Conservation (phyloP, 129 eudicot genomes). For the Flaveria bidentis region DNA sequence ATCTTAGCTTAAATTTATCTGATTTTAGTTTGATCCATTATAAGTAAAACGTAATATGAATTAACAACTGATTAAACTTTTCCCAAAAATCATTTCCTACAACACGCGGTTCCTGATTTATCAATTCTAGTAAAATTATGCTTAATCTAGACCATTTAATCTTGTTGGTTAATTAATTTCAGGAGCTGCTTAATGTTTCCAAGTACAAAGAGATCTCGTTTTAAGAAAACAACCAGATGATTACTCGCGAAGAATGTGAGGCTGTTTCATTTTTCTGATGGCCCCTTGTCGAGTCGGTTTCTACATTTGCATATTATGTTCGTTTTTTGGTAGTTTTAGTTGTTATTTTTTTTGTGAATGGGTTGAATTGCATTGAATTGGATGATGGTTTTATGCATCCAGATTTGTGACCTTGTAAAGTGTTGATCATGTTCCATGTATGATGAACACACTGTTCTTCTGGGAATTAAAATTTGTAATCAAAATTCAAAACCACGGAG, state of each 20-base stretch:
- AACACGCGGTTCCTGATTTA: background rate
- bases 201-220: conserved; percentile 38
- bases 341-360: conserved; percentile 5
- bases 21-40: background rate
- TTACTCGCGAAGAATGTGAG: conserved; percentile 33
- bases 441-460: conserved; percentile 38
- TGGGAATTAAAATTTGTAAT: conserved; percentile 23
- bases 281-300: conserved; percentile 38
- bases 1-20: background rate
- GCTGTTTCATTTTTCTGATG: conserved; percentile 37
- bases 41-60: too few species aligned
- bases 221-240: conserved; percentile 19
- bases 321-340: conserved; percentile 22
- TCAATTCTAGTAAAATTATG: background rate
- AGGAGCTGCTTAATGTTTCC: conserved; percentile 42
- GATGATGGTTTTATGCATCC: conserved; percentile 34
- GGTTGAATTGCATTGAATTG: conserved; percentile 24
- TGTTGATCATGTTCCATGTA: conserved; percentile 24
- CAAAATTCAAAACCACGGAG: conserved; percentile 1
- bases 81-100: too few species aligned
- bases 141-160: background rate
- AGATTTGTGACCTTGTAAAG: conserved; percentile 23
- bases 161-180: conserved; percentile 20
- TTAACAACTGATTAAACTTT: too few species aligned
- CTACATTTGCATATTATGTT: background rate